Conservation (phyloP, 129 eudicot species). For the Flaveria ramosissima region DNA sequence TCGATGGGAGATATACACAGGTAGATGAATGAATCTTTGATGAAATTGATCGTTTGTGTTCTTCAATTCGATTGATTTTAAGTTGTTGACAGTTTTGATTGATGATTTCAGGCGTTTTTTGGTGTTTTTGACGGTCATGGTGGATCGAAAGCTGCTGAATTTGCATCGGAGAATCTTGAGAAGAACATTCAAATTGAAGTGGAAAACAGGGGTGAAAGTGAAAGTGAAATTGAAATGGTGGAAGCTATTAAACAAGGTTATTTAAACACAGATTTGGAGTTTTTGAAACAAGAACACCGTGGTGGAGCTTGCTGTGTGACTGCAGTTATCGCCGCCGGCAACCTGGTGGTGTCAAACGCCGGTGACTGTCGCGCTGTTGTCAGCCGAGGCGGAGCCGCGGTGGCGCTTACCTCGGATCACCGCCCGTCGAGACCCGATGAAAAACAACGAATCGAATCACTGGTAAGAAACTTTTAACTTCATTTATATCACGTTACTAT, state of each 20-base stretch:
- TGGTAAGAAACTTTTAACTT: slow-evolving; percentile 37
- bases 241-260: slow-evolving; percentile 66
- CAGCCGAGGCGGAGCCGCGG: slow-evolving; percentile 66
- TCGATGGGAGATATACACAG: slow-evolving; percentile 61
- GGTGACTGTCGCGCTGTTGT: slow-evolving; percentile 94
- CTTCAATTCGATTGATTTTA: no score
- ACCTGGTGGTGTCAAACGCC: slow-evolving; percentile 74
- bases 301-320: slow-evolving; percentile 95
- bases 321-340: slow-evolving; percentile 60
- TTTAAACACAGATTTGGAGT: slow-evolving; percentile 62
- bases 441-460: slow-evolving; percentile 52
- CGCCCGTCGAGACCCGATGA: slow-evolving; percentile 78
- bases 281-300: slow-evolving; percentile 52
- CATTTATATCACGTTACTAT: no score
- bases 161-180: slow-evolving; percentile 58
- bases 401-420: slow-evolving; percentile 81
- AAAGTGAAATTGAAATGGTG: slow-evolving; percentile 41
- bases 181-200: slow-evolving; percentile 57
- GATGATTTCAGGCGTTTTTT: slow-evolving; percentile 61
- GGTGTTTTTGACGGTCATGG: slow-evolving; percentile 98
- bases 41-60: no score
- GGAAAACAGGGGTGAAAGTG: slow-evolving; percentile 35
- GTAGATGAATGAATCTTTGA: slow-evolving; percentile 29
- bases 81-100: background rate
- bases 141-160: slow-evolving; percentile 87